Conservation (phyloP, 208 protist species). For the Balamuthia mandrillaris region DNA sequence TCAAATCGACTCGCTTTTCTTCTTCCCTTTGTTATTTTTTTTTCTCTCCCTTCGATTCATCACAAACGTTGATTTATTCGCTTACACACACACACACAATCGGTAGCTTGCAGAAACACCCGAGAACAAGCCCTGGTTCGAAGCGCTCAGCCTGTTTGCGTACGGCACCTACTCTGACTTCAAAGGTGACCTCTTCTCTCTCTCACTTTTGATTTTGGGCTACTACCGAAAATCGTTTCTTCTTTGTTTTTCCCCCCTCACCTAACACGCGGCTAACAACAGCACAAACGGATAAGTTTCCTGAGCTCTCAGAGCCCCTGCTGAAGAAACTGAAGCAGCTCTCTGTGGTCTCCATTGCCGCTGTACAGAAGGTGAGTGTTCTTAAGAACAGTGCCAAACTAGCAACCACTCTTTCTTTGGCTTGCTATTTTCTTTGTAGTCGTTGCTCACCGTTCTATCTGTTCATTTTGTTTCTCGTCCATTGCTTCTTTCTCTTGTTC, state of each 20-base stretch:
- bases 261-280: not conserved
- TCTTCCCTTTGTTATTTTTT: not conserved
- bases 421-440: not conserved
- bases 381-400: not conserved
- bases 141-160: conserved; percentile 26
- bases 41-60: not conserved
- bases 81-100: not conserved
- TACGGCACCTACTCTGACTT: conserved; percentile 31
- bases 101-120: not conserved
- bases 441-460: not conserved
- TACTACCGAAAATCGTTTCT: not conserved
- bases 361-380: not conserved
- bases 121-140: not conserved
- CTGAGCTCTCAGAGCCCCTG: not conserved
- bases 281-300: not conserved
- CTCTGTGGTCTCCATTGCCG: not conserved
- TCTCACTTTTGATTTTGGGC: not conserved
- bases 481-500: not conserved
- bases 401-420: too few relatives aligned
- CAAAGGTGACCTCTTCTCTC: not conserved
- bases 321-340: conserved; percentile 25
- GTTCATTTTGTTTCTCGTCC: not conserved
- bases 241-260: not conserved
- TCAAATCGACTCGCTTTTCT: not conserved
- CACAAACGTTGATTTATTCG: not conserved